Percentiles rank a stretch among this genome's conserved stretches.
phyloP scores from a whole-genome alignment of 2,329 filamentous ascomycete genomes.

The Simplicillium sp. region DNA sequence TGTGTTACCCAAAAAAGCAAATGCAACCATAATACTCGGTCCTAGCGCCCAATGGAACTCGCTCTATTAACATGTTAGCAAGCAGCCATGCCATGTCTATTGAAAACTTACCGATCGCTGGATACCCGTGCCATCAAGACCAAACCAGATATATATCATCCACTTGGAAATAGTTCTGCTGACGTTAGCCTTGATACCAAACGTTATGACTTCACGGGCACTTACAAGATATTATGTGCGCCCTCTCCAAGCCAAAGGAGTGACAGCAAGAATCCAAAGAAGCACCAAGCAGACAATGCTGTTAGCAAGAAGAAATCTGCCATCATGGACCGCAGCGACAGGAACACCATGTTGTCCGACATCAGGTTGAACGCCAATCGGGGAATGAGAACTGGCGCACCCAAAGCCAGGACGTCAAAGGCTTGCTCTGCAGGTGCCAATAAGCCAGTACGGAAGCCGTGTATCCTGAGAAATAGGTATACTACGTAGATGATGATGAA shows the following conservation, averaged over 20 bases:
- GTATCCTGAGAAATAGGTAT: slow-evolving; percentile 60
- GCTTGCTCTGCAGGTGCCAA: slow-evolving; percentile 52
- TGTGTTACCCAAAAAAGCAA: slow-evolving; percentile 79
- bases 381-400: slow-evolving; percentile 67
- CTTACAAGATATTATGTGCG: slow-evolving; percentile 45
- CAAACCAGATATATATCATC: slow-evolving; percentile 94
- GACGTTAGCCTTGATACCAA: background rate
- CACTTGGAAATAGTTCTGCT: slow-evolving; percentile 66
- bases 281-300: slow-evolving; percentile 70
- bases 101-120: slow-evolving; percentile 36
- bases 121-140: slow-evolving; percentile 63
- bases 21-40: slow-evolving; percentile 70
- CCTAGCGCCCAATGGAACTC: slow-evolving; percentile 75
- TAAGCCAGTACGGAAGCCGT: slow-evolving; percentile 45
- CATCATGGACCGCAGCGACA: slow-evolving; percentile 77
- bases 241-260: slow-evolving; percentile 69
- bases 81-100: slow-evolving; percentile 5
- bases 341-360: slow-evolving; percentile 75
- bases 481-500: slow-evolving; percentile 63
- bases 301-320: slow-evolving; percentile 74
- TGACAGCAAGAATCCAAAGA: slow-evolving; percentile 70
- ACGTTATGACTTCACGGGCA: slow-evolving; percentile 6
- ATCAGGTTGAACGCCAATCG: slow-evolving; percentile 74
- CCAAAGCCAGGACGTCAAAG: slow-evolving; percentile 70
- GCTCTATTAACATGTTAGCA: slow-evolving; percentile 25